A percentile compares a stretch with the other conserved stretches of the same genome.
Evolutionary conservation across 495 filamentous ascomycete genomes (phyloP).

Genomic region (Saxophila tyrrhenica): DNA sequence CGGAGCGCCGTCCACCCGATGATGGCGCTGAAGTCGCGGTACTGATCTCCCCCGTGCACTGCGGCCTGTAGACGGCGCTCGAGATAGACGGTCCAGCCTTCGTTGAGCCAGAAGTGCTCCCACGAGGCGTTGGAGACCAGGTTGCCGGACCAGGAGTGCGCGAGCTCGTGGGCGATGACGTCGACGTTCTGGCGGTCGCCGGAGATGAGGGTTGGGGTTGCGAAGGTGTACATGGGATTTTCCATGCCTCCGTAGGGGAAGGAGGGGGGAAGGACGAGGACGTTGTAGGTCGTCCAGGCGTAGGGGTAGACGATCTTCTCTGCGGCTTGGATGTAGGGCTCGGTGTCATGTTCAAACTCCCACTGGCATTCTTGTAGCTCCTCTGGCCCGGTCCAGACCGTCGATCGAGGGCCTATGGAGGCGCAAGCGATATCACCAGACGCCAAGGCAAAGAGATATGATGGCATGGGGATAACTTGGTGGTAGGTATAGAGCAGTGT

Average conservation of each 20-base stretch:
- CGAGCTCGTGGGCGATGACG: conserved; percentile 90
- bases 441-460: conserved; percentile 85
- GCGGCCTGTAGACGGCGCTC: conserved; percentile 63
- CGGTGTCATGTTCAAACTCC: conserved; percentile 81
- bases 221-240: conserved; percentile 88
- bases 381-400: conserved; percentile 76
- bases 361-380: conserved; percentile 73
- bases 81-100: conserved; percentile 91
- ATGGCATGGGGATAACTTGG: conserved; percentile 84
- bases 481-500: conserved; percentile 66
- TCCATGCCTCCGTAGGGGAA: conserved; percentile 93
- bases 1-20: conserved; percentile 60
- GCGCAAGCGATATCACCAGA: conserved; percentile 79
- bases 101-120: conserved; percentile 98
- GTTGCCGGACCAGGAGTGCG: conserved; percentile 90
- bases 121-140: conserved; percentile 80
- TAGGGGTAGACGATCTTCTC: conserved; percentile 85
- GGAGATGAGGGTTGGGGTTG: conserved; percentile 82
- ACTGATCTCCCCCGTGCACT: conserved; percentile 59
- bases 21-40: conserved; percentile 87
- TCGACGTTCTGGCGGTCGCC: conserved; percentile 91
- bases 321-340: conserved; percentile 78
- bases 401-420: conserved; percentile 70
- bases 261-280: conserved; percentile 76
- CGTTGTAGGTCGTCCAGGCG: conserved; percentile 89